Percentiles rank a stretch among this genome's conserved stretches.
phyloP scores from a whole-genome alignment of 495 filamentous ascomycete genomes.

The Tuber umbilicatum region DNA sequence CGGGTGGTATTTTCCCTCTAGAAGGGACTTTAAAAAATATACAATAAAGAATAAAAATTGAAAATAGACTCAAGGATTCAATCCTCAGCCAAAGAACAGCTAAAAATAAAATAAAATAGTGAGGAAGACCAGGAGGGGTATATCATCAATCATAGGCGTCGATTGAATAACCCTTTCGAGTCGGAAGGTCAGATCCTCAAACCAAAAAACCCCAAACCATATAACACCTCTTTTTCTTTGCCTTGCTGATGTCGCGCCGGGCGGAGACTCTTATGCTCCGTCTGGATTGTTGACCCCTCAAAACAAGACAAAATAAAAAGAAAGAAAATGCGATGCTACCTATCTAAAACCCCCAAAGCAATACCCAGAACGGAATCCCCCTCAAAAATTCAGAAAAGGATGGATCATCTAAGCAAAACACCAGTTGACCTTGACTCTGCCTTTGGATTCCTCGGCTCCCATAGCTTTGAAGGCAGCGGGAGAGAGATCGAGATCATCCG shows the following conservation, averaged over 20 bases:
- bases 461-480: conserved; percentile 11
- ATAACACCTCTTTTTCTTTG: background rate
- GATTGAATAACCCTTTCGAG: conserved; percentile 1
- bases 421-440: conserved; percentile 13
- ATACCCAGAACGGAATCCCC: background rate
- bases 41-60: conserved; percentile 12
- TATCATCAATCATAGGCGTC: background rate
- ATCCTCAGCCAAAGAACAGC: background rate
- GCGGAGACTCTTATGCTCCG: background rate
- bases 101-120: conserved; percentile 13
- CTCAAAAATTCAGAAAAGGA: background rate
- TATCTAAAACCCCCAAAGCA: background rate
- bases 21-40: conserved; percentile 9
- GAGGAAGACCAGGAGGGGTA: conserved; percentile 13
- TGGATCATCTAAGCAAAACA: background rate
- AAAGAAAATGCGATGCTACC: conserved; percentile 7
- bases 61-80: conserved; percentile 28
- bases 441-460: conserved; percentile 7
- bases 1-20: conserved; percentile 9
- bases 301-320: background rate
- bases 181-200: background rate
- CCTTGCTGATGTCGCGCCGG: background rate
- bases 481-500: conserved; percentile 19
- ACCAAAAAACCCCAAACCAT: conserved; percentile 14
- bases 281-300: background rate